phyloP scores from a whole-genome alignment of 2,329 filamentous ascomycete species.

The Colletotrichum gloeosporioides region DNA sequence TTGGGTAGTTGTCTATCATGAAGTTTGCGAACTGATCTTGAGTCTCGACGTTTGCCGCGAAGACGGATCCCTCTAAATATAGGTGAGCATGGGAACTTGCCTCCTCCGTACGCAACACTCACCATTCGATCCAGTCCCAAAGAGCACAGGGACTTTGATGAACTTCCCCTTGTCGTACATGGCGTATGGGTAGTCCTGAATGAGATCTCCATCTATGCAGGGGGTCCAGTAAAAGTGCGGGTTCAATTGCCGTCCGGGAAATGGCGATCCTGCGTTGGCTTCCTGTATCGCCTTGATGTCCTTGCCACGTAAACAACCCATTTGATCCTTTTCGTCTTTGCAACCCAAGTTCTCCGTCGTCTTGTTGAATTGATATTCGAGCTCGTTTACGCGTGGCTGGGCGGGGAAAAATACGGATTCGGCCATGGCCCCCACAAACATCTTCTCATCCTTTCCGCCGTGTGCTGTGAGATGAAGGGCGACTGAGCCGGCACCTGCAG shows the following conservation, averaged over 20 bases:
- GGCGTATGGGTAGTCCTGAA: conserved; percentile 45
- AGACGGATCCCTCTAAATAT: conserved; percentile 50
- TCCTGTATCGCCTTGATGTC: conserved; percentile 41
- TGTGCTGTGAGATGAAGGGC: conserved; percentile 55
- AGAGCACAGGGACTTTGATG: conserved; percentile 48
- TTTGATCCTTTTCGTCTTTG: conserved; percentile 29
- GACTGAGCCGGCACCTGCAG: conserved; percentile 65
- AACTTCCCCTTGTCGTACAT: conserved; percentile 46
- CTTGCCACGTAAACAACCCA: conserved; percentile 48
- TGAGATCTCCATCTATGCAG: conserved; percentile 51
- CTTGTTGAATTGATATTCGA: conserved; percentile 54
- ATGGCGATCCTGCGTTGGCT: conserved; percentile 44
- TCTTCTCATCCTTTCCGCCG: conserved; percentile 46
- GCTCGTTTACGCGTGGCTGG: conserved; percentile 46
- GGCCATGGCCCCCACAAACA: conserved; percentile 52
- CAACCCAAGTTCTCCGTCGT: conserved; percentile 42
- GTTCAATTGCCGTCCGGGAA: conserved; percentile 37
- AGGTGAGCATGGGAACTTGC: neutral
- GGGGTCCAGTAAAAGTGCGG: conserved; percentile 58
- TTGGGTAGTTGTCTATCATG: conserved; percentile 53
- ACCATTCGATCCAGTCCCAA: conserved; percentile 51
- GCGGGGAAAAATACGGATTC: conserved; percentile 57
- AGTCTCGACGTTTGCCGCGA: conserved; percentile 43
- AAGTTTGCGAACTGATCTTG: conserved; percentile 41
- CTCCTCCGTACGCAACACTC: conserved; percentile 13